Conservation (phyloP, 148 eudicot species). For the Hydrangea macrophylla region DNA sequence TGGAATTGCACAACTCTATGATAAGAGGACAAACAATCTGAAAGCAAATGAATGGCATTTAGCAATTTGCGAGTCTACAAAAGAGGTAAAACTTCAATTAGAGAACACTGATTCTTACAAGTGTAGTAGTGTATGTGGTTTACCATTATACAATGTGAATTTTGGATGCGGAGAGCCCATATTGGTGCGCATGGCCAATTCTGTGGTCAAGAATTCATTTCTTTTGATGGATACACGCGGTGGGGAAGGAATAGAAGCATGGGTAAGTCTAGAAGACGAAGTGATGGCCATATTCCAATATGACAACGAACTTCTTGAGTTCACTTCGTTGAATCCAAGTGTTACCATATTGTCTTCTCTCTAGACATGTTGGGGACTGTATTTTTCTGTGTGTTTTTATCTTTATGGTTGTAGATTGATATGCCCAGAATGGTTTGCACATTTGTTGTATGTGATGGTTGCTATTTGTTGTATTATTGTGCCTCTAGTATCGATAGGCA, state of each 20-base stretch:
- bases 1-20: not conserved
- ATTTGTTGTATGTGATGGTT: too few relatives aligned
- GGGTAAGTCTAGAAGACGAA: slow-evolving; percentile 4
- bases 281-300: not conserved
- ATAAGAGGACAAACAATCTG: not conserved
- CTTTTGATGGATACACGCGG: slow-evolving; percentile 5
- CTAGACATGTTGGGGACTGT: too few relatives aligned
- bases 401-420: too few relatives aligned
- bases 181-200: not conserved
- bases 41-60: not conserved
- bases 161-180: slow-evolving; percentile 13
- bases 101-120: not conserved
- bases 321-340: too few relatives aligned
- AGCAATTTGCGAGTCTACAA: not conserved
- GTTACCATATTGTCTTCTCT: too few relatives aligned
- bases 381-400: too few relatives aligned
- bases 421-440: too few relatives aligned
- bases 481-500: too few relatives aligned
- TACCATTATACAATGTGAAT: slow-evolving; percentile 3
- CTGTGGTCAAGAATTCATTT: not conserved
- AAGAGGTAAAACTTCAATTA: not conserved
- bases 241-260: too few relatives aligned
- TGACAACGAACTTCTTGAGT: slow-evolving; percentile 7
- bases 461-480: too few relatives aligned
- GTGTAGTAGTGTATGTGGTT: not conserved